Evolutionary conservation across 2,329 filamentous ascomycete genomes (phyloP).

Genomic region (Apiospora marii): DNA sequence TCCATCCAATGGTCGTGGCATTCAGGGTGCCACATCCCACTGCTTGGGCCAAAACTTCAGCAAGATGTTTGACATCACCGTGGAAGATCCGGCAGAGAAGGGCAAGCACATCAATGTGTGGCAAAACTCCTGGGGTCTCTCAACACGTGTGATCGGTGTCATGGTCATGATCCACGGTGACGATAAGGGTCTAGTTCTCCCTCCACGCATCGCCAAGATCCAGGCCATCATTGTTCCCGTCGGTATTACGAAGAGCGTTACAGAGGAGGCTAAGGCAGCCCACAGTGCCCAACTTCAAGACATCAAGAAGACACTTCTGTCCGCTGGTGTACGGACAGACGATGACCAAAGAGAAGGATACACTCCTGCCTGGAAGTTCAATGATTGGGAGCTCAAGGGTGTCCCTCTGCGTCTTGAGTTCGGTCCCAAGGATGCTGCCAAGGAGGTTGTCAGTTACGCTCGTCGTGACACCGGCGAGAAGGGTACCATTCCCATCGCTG

Average conservation of each 20-base stretch:
- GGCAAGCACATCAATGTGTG: constrained; percentile 86
- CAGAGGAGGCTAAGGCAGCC: constrained; percentile 77
- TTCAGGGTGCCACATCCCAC: constrained; percentile 95
- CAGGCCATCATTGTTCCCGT: constrained; percentile 92
- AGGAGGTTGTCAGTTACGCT: constrained; percentile 82
- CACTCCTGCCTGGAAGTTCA: constrained; percentile 97
- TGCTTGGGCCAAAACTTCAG: constrained; percentile 96
- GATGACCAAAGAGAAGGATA: constrained; percentile 89
- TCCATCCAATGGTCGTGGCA: constrained; percentile 91
- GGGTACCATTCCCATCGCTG: constrained; percentile 76
- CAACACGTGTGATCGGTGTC: constrained; percentile 95
- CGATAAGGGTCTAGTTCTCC: constrained; percentile 92
- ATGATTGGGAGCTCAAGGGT: constrained; percentile 97
- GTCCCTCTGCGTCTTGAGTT: constrained; percentile 94
- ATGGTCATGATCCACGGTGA: constrained; percentile 99
- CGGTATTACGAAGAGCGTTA: constrained; percentile 88
- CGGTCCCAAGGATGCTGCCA: constrained; percentile 90
- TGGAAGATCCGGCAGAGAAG: constrained; percentile 88
- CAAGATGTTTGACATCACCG: constrained; percentile 98
- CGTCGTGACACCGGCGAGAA: constrained; percentile 90
- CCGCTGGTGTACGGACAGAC: constrained; percentile 78
- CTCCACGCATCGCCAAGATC: constrained; percentile 85
- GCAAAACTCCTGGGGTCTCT: constrained; percentile 99
- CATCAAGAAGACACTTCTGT: constrained; percentile 73
- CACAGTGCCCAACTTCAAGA: constrained; percentile 79